These are phyloP conservation scores for Magnaporthiopsis rhizophila DNA, from an alignment of 2,329 filamentous ascomycete species.

Conservation along the genomic window DNA sequence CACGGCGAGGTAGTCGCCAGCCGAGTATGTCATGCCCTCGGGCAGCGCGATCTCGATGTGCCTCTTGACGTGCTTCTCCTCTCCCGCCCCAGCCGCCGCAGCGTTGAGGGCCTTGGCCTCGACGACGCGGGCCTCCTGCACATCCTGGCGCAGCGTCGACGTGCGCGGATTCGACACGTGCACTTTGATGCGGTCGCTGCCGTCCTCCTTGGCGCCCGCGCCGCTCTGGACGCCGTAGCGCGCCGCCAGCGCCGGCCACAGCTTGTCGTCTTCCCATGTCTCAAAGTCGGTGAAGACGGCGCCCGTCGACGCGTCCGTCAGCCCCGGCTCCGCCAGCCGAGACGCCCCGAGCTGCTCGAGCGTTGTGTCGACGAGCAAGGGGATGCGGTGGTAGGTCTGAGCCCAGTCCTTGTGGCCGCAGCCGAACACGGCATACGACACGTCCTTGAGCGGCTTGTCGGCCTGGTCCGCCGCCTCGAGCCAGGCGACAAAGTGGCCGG, in stretches of 20 bases:
- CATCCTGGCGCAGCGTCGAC: slow-evolving; percentile 49
- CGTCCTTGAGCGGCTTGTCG: slow-evolving; percentile 39
- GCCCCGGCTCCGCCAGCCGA: slow-evolving; percentile 39
- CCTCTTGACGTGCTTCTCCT: slow-evolving; percentile 36
- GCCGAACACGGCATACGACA: slow-evolving; percentile 60
- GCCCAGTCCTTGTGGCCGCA: slow-evolving; percentile 51
- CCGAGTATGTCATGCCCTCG: slow-evolving; percentile 54
- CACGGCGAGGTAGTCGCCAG: slow-evolving; percentile 69
- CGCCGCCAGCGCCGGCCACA: slow-evolving; percentile 36
- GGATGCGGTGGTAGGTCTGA: slow-evolving; percentile 57
- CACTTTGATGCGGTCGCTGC: slow-evolving; percentile 28
- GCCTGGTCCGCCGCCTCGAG: slow-evolving; percentile 40
- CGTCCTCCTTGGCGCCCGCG: slow-evolving; percentile 14
- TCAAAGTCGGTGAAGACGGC: slow-evolving; percentile 56
- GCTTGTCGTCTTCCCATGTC: slow-evolving; percentile 19
- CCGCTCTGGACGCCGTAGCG: slow-evolving; percentile 15
- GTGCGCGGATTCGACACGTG: slow-evolving; percentile 44
- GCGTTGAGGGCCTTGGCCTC: slow-evolving; percentile 38
- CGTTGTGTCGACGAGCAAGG: slow-evolving; percentile 48
- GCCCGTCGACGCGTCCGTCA: slow-evolving; percentile 48
- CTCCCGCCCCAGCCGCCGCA: not conserved
- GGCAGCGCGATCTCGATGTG: slow-evolving; percentile 62
- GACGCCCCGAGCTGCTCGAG: slow-evolving; percentile 38
- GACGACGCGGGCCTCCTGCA: slow-evolving; percentile 50
- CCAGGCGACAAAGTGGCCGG: slow-evolving; percentile 59